Evolutionary conservation across 1,139 yeast genomes (phyloP), one percentile per base, ranked within the genome.

Genomic region (Kodamaea plutei): DNA sequence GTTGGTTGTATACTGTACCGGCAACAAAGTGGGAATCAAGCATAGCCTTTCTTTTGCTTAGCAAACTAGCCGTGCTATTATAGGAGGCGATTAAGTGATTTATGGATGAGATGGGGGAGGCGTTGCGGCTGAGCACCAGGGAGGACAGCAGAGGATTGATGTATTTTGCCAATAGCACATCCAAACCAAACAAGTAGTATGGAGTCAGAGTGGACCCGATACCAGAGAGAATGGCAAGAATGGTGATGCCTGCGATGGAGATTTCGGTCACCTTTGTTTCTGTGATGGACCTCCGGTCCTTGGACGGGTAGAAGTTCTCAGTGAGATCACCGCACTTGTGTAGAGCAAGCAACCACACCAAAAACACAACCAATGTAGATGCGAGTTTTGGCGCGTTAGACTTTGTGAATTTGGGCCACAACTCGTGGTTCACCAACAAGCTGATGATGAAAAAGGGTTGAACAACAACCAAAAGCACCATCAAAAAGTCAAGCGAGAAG

Each of bases 161-260:
- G 4, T 30, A 19, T 9, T 24, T 28, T 11, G 37, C 31, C 8
- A 39, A 12, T 15, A 23, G 36, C 20, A 16, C 31, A 25, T 32
- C 46, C 24, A 40, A 31, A 4, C 42, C 29, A 27, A 49, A 44
- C 13, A 44, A 31, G 23, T 51, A 49, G 37, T 57, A 61, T 1
- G 83, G 78, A 1, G 87, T 79, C n/a, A 88, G 69, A 10, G 78
- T 74, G 8, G 88, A 79, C 2, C 91, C 91, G 26, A 84, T 63
- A 0, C 93, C 94, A 2, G 88, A 79, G 23, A 84, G 57, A 1
- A 74, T 52, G 0, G 89, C 87, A 69, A 83, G 79, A 23, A 79
- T 60, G 1, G 85, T 76, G 15, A 84, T 78, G 1, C 95, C 95
- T 10, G 78, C 68, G 30, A 84, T 69, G 2, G 84, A 79, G 4